phyloP scores from a whole-genome alignment of 2,329 filamentous ascomycete species.

The Lojkania enalia region DNA sequence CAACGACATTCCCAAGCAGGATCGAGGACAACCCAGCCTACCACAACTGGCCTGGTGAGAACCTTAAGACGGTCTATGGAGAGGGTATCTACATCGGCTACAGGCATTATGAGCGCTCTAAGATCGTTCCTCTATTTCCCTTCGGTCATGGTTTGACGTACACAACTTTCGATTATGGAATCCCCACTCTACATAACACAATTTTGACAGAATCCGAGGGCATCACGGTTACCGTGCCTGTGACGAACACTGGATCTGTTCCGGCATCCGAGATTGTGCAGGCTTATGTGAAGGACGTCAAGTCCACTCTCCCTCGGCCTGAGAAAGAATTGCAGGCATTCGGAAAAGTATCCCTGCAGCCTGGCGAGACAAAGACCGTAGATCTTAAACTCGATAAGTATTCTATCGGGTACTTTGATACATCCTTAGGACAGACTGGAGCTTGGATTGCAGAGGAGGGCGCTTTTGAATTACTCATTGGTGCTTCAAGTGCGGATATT shows the following conservation, averaged over 20 bases:
- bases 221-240: slow-evolving; percentile 54
- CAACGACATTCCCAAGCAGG: slow-evolving; percentile 67
- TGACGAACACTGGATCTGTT: slow-evolving; percentile 61
- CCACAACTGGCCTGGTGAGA: slow-evolving; percentile 74
- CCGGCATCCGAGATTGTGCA: slow-evolving; percentile 68
- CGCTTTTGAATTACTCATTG: slow-evolving; percentile 62
- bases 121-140: slow-evolving; percentile 66
- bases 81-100: slow-evolving; percentile 77
- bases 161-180: slow-evolving; percentile 69
- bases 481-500: slow-evolving; percentile 65
- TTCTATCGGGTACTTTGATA: slow-evolving; percentile 64
- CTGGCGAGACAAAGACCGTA: slow-evolving; percentile 42
- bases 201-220: slow-evolving; percentile 51
- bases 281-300: slow-evolving; percentile 67
- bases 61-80: slow-evolving; percentile 68
- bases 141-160: slow-evolving; percentile 82
- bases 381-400: slow-evolving; percentile 48
- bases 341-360: slow-evolving; percentile 48
- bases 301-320: slow-evolving; percentile 65
- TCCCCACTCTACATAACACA: slow-evolving; percentile 56
- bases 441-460: slow-evolving; percentile 71
- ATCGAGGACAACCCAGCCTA: slow-evolving; percentile 69
- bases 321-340: slow-evolving; percentile 74
- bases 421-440: slow-evolving; percentile 48
- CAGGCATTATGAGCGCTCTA: slow-evolving; percentile 67